Base-by-base conservation (phyloP, 2,329 filamentous ascomycete genomes). In the Akanthomyces muscarius region DNA sequence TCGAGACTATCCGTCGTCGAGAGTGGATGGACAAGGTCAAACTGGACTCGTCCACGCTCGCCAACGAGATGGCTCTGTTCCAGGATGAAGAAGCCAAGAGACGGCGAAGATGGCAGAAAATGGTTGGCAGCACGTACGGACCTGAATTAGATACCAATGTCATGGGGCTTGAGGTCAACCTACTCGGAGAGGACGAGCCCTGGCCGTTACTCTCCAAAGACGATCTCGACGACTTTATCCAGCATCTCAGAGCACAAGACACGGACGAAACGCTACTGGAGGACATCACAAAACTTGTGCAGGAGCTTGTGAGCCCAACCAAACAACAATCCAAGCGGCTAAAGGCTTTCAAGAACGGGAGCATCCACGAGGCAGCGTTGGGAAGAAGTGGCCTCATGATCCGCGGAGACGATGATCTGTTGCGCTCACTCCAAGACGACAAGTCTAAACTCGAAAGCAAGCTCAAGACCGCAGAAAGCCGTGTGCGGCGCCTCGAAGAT, bases 331-430 rank as follows among this genome's bases (percentile, higher is more conserved):
- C 88, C 65, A 93, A 92, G 74, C 86, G 92, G 63, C 86, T 95
- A 7, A 96, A 94, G 73, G 92, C 92, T 5, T 98, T 99, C 80
- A 97, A 97, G 73, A 95, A 96, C 71, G 95, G 95, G 18, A 98
- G 95, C 71, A 85, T 98, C 44, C 92, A 97, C 70, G 95, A 98
- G 72, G 89, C 89, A n/a, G 86, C 86, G 3, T 83, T 97, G 65
- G 92, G 92, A n/a, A 87, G 89, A 70, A 96, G 91, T 67, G 94
- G 92, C 1, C 83, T 97, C 11, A 78, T 97, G 69, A 85, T 96
- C 16, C 87, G 91, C 45, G 92, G 91, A n/a, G 90, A 95, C 65
- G 92, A 96, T 69, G 93, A 97, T 66, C 80, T 93, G 65, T 83
- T 90, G 41, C 83, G 82, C 71, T 89, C 80, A 67, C 75, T 98